Base-by-base conservation (phyloP, 306 rosid species). In the Cicer arietinum region DNA sequence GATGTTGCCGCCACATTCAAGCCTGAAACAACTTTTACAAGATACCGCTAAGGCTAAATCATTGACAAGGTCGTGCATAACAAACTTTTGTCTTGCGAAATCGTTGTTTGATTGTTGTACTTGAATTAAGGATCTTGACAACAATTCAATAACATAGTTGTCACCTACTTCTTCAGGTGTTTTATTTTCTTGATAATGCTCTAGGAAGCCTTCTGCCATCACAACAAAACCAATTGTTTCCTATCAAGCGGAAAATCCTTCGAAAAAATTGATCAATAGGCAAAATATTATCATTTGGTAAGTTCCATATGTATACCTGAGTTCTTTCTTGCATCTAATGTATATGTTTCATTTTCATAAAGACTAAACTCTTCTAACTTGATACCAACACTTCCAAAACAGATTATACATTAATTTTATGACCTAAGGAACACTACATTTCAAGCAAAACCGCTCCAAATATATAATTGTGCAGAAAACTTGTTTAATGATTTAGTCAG, bases 41-140 rank as follows among this genome's bases (percentile, higher is more conserved):
- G 46, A 61, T 61, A 61, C 45, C 0, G 13, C 1, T n/a, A 22
- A 7, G 39, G 67, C 66, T 60, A 60, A 25, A 7, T 60, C 83
- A 8, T 83, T 43, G 1, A 77, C 60, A 47, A 73, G 81, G 51
- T 56, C 75, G 57, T 80, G 85, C 83, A 80, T 70, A 14, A 52
- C 47, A 77, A 69, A 80, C 1, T 0, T 25, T 25, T 10, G 16
- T 1, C 16, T 7, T 2, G 1, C 7, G 5, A 3, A 1, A 8
- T 13, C 63, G 1, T 1, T 1, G 22, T 20, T 20, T 2, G 69
- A 73, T 39, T 25, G 50, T 17, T 81, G 63, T 30, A 30, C 35
- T 18, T 81, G 60, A n/a, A 81, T 16, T 8, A 85, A 69, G 39
- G 81, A 85, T 17, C 73, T 37, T 7, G 63, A 70, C 48, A 22